These are phyloP conservation scores for Podospora pseudopauciseta DNA, from an alignment of 495 filamentous ascomycete genomes.

Conservation along the genomic window DNA sequence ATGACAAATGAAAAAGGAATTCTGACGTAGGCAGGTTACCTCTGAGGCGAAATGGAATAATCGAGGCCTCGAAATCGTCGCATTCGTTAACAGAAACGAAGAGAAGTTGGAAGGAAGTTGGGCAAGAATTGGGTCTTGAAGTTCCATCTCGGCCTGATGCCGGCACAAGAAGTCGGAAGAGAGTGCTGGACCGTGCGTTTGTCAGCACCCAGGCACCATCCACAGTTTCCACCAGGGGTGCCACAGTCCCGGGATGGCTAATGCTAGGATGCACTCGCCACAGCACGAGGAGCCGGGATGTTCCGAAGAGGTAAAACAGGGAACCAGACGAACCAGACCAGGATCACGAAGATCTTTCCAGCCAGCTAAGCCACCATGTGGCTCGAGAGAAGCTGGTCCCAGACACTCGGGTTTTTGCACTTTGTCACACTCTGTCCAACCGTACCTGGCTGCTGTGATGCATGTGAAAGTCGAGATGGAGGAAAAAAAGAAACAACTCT, in stretches of 20 bases:
- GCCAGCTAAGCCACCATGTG: slow-evolving; percentile 19
- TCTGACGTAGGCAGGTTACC: neutral
- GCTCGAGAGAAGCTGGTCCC: slow-evolving; percentile 20
- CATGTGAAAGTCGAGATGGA: neutral
- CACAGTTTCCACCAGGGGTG: neutral
- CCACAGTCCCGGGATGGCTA: slow-evolving; percentile 2
- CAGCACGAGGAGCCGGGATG: neutral
- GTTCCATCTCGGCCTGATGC: slow-evolving; percentile 14
- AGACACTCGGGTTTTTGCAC: slow-evolving; percentile 24
- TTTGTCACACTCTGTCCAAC: slow-evolving; percentile 3
- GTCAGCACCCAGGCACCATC: neutral
- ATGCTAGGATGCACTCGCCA: neutral
- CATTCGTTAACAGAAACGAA: neutral
- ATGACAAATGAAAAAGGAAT: neutral
- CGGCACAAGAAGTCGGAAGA: slow-evolving; percentile 19
- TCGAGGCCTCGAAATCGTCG: neutral
- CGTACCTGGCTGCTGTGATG: neutral
- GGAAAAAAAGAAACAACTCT: neutral
- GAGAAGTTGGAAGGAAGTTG: slow-evolving; percentile 15
- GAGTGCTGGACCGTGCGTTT: slow-evolving; percentile 22
- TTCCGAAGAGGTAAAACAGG: neutral
- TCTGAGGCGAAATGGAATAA: neutral
- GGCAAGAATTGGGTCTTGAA: slow-evolving; percentile 12
- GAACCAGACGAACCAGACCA: slow-evolving; percentile 8
- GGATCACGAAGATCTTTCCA: slow-evolving; percentile 4